Evolutionary conservation across 495 filamentous ascomycete genomes (phyloP).

Genomic region (Penicillium antarcticum): DNA sequence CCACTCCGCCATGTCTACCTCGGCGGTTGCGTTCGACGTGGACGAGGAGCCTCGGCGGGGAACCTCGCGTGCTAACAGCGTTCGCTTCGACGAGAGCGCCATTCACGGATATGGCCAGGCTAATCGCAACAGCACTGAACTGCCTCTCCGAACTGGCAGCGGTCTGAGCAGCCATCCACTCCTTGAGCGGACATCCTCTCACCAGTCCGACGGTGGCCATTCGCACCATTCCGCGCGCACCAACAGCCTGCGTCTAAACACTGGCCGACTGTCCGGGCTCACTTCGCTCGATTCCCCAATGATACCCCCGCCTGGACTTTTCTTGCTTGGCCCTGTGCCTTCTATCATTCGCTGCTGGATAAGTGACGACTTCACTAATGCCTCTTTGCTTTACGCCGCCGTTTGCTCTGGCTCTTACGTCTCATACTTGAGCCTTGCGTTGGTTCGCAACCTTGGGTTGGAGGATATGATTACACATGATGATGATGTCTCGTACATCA

Average conservation of each 20-base stretch:
- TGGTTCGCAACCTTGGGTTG: conserved; percentile 70
- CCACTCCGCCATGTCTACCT: conserved; percentile 58
- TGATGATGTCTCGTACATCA: conserved; percentile 63
- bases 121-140: conserved; percentile 74
- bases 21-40: conserved; percentile 71
- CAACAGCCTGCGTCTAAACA: conserved; percentile 78
- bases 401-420: conserved; percentile 89
- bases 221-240: conserved; percentile 78
- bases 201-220: conserved; percentile 92
- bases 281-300: conserved; percentile 62
- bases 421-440: conserved; percentile 68
- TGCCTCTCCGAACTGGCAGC: conserved; percentile 73
- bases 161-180: conserved; percentile 77
- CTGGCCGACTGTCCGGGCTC: conserved; percentile 58
- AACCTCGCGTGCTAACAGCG: conserved; percentile 91
- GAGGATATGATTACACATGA: conserved; percentile 62
- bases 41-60: conserved; percentile 92
- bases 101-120: conserved; percentile 83
- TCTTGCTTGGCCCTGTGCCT: conserved; percentile 80
- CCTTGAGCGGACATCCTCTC: conserved; percentile 85
- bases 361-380: conserved; percentile 78
- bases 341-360: conserved; percentile 97
- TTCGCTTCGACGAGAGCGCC: conserved; percentile 97
- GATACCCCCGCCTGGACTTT: conserved; percentile 77
- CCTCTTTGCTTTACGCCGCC: conserved; percentile 83